Evolutionary conservation across 257 asterid genomes (phyloP).

Genomic region (Echium plantagineum): DNA sequence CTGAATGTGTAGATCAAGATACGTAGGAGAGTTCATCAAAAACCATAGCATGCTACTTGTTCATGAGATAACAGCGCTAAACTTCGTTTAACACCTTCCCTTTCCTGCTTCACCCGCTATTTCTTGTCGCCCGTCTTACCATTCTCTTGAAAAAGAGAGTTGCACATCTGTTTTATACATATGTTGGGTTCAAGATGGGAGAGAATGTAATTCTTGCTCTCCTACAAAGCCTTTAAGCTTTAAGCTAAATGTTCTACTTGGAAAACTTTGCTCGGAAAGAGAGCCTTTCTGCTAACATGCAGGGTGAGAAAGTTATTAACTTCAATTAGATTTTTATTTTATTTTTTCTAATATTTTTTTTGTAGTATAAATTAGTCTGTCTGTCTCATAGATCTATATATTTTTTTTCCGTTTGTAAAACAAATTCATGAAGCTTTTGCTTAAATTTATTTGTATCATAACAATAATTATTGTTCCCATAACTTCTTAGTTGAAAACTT

Average conservation of each 20-base stretch:
- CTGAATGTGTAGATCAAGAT: constrained; percentile 15
- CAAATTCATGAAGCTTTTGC: constrained; percentile 12
- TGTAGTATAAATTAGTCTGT: constrained; percentile 1
- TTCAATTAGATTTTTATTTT: constrained; percentile 21
- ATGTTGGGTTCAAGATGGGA: constrained; percentile 27
- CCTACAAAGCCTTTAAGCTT: constrained; percentile 15
- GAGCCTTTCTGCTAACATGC: constrained; percentile 34
- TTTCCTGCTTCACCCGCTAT: constrained; percentile 17
- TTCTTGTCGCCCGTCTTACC: constrained; percentile 21
- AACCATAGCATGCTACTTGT: constrained; percentile 23
- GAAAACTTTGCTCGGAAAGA: constrained; percentile 6
- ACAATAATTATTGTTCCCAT: too few species aligned
- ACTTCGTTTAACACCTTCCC: constrained; percentile 11
- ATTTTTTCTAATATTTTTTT: constrained; percentile 11
- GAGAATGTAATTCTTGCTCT: constrained; percentile 38
- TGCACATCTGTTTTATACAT: constrained; percentile 23
- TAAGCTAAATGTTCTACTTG: constrained; percentile 1
- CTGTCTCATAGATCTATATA: neutral
- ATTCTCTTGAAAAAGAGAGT: constrained; percentile 9
- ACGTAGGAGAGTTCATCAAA: constrained; percentile 6
- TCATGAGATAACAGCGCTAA: constrained; percentile 16
- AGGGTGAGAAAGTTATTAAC: constrained; percentile 32
- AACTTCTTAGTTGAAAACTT: too few species aligned
- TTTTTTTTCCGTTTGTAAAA: constrained; percentile 15
- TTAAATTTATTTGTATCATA: neutral